Evolutionary conservation across 2,329 filamentous ascomycete species (phyloP), one percentile per base, ranked within the genome.

Genomic region (Sporothrix luriei): DNA sequence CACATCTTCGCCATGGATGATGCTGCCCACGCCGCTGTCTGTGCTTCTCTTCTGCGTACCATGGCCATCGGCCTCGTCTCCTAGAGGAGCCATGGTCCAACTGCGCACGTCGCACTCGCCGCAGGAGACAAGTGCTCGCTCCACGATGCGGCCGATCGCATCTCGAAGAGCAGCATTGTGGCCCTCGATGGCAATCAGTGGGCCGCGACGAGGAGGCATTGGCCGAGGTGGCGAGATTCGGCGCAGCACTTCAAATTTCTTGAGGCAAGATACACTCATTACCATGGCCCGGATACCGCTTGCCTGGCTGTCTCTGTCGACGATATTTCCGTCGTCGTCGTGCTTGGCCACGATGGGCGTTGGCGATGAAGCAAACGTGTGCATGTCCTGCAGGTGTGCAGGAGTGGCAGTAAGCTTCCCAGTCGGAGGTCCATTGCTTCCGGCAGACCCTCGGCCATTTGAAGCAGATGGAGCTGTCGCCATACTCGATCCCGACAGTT

Each of bases 111-210:
- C 70, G 81, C 83, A 75, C 66, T 85, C 82, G 16, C 78, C 78
- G 14, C 80, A 80, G 6, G 77, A 77, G 2, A 76, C 73, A 55
- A 97, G 82, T 74, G 89, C 90, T 46, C 84, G 82, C 68, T 90
- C 85, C 24, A 97, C 86, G 21, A 86, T 84, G 3, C 84, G 80
- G 3, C 92, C 88, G 4, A 91, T 86, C 11, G 85, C 83, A 1
- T 81, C 78, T 11, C 86, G 76, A 26, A 86, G 74, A n/a, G 76
- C 75, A 7, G 77, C 73, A 70, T 90, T 86, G 21, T 90, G 84
- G 0, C 94, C 94, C 78, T 98, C 94, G 38, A 98, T 82, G 0
- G 92, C 90, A 72, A 98, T 89, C 49, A 97, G 86, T 0, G 91
- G 87, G 0, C 94, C 94, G n/a, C 93, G 87, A 7, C 82, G 81